A percentile compares a stretch with the other conserved stretches of the same genome.
Evolutionary conservation across 1,139 yeast species (phyloP).

Genomic region (Kurtzmaniella quercitrusa): DNA sequence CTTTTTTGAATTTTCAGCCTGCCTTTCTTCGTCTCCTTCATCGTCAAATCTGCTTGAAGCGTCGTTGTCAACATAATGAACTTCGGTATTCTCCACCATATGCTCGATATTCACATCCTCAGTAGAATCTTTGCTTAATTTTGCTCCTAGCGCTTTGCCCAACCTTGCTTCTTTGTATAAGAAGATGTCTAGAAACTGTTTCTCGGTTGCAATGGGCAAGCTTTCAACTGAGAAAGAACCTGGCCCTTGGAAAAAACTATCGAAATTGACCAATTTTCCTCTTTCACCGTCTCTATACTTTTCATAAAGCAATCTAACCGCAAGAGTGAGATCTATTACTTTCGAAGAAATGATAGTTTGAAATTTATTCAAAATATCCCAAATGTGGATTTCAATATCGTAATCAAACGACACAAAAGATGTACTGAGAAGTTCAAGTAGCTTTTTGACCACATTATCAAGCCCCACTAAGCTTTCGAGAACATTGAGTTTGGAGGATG

Average conservation of each 20-base stretch:
- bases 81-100: conserved; percentile 15
- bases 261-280: conserved; percentile 21
- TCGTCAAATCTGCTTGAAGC: conserved; percentile 14
- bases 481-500: neutral
- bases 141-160: conserved; percentile 23
- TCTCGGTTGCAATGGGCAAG: conserved; percentile 22
- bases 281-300: conserved; percentile 28
- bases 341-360: conserved; percentile 23
- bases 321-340: conserved; percentile 28
- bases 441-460: neutral
- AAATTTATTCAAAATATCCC: conserved; percentile 13
- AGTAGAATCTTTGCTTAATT: conserved; percentile 50
- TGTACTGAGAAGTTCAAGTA: neutral
- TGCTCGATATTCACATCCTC: conserved; percentile 58
- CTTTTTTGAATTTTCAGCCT: conserved; percentile 7
- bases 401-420: conserved; percentile 1
- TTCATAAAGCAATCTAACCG: conserved; percentile 31
- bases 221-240: conserved; percentile 11
- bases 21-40: conserved; percentile 17
- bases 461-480: neutral
- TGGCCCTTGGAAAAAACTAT: conserved; percentile 10
- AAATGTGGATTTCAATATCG: conserved; percentile 15
- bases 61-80: neutral
- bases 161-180: conserved; percentile 32
- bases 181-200: conserved; percentile 24